Evolutionary conservation across 495 filamentous ascomycete genomes (phyloP), one percentile per base, ranked within the genome.

Genomic region (Elaphomyces granulatus): DNA sequence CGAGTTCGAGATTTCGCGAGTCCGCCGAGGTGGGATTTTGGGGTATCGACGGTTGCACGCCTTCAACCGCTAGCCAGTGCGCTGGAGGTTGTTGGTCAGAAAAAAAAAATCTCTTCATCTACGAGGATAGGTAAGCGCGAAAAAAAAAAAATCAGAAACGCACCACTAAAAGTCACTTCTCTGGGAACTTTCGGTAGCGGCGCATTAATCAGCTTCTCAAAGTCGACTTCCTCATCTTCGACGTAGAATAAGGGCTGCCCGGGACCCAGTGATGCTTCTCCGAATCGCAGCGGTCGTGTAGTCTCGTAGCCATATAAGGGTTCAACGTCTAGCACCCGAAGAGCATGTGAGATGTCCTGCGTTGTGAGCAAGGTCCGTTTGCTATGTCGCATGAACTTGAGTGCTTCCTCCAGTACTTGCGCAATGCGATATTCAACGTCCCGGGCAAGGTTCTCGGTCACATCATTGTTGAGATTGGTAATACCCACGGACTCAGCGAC

Each of bases 191-290:
- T 95, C 4, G 90, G 90, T 41, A 98, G 61, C 4, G 90, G 84
- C 31, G 82, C 82, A 64, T 98, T 98, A 55, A 98, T 96, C 46
- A 98, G 61, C 62, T 95, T 95, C 62, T 98, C 90, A 53, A 98
- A 95, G 54, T 98, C 90, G 20, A 95, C 79, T 64, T 98, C 90
- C 51, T 98, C 90, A 60, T 98, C 90, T 54, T 98, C 92, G 20
- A 98, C 81, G 51, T 98, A 98, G 66, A 83, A 98, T 10, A 98
- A 67, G 30, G 88, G 87, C 56, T 96, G 87, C n/a, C 85, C 86
- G 6, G 87, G 85, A 0, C 90, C 90, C 23, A 98, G 65, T 10
- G 81, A 88, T 2, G 90, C 90, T 60, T 96, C 90, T 18, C 92
- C 92, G 50, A 88, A 98, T 28, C 79, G 72, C 44, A 98, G 61